Evolutionary conservation across 1,284 basidiomycete genomes (phyloP).

Genomic region (Irpex sp.): DNA sequence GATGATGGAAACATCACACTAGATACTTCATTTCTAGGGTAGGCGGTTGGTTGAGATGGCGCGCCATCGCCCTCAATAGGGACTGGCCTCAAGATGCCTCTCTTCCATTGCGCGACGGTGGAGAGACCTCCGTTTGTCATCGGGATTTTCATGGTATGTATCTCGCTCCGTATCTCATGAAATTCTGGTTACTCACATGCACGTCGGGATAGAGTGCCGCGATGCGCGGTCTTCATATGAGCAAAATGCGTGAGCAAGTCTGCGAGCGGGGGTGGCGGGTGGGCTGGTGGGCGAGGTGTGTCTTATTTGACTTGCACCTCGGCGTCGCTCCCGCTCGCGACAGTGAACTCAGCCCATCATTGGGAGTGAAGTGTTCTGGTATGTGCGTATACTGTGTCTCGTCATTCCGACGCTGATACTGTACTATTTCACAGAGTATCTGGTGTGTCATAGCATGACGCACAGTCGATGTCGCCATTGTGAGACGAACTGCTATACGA

Average conservation of each 20-base stretch:
- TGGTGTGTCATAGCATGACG: too few relatives aligned
- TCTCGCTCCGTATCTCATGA: background rate
- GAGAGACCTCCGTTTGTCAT: background rate
- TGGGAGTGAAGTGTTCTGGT: too few relatives aligned
- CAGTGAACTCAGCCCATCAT: background rate
- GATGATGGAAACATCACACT: background rate
- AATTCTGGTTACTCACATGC: background rate
- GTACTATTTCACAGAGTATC: too few relatives aligned
- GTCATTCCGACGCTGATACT: too few relatives aligned
- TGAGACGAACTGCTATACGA: too few relatives aligned
- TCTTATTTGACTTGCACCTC: background rate
- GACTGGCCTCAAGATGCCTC: background rate
- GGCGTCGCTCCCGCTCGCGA: background rate
- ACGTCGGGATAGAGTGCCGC: background rate
- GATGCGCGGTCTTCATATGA: background rate
- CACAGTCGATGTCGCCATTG: too few relatives aligned
- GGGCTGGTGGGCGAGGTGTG: background rate
- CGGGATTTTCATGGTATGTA: background rate
- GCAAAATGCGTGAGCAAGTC: background rate
- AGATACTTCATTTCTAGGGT: background rate
- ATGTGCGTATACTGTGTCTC: too few relatives aligned
- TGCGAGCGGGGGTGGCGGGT: constrained; percentile 1
- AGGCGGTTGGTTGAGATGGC: background rate
- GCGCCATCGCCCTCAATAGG: background rate
- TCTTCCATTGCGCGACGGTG: background rate